Percentiles rank a stretch among this genome's conserved stretches.
Conservation (phyloP, 345 rosid species). For the Citrus maxima region DNA sequence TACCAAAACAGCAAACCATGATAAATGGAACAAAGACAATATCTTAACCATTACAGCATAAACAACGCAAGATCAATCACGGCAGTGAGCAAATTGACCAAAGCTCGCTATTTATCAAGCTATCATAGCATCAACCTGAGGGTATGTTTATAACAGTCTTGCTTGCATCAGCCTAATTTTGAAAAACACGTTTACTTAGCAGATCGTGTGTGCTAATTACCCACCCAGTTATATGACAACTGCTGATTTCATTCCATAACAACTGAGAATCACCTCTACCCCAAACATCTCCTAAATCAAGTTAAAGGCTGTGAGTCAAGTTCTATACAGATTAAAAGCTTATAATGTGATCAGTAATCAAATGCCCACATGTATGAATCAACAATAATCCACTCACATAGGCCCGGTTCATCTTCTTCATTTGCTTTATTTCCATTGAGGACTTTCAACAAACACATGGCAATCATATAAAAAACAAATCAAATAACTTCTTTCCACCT, state of each 20-base stretch:
- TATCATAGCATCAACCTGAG: not conserved
- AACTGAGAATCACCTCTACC: too few species aligned
- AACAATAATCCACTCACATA: not conserved
- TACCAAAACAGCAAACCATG: not conserved
- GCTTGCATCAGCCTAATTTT: not conserved
- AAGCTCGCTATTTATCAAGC: not conserved
- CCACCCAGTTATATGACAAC: not conserved
- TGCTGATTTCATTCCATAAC: too few species aligned
- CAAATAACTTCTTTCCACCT: fast-evolving
- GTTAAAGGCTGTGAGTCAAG: not conserved
- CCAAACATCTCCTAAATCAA: not conserved
- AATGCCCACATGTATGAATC: not conserved
- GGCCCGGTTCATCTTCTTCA: not conserved
- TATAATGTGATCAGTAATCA: not conserved
- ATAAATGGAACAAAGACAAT: not conserved
- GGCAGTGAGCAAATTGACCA: not conserved
- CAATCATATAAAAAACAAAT: not conserved
- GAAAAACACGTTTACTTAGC: not conserved
- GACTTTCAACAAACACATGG: constrained; percentile 10
- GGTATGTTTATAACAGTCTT: not conserved
- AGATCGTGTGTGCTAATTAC: not conserved
- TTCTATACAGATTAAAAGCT: not conserved
- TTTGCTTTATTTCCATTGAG: not conserved
- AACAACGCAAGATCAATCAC: not conserved
- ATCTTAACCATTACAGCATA: not conserved